Evolutionary conservation across 208 protist genomes (phyloP).

Genomic region (Tritrichomonas foetus): DNA sequence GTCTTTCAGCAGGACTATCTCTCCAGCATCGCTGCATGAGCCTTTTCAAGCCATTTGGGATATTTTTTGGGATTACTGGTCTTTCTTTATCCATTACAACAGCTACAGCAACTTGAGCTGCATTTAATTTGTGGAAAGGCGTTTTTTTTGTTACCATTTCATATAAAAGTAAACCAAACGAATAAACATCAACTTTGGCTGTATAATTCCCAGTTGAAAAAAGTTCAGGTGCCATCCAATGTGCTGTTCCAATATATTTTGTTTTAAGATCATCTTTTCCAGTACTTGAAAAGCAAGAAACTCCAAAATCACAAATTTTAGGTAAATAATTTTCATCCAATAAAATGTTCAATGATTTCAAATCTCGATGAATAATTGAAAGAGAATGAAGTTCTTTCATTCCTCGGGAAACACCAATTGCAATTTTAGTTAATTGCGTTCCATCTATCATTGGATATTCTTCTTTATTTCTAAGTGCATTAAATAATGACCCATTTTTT

Average conservation of each 20-base stretch:
- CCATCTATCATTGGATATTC: background rate
- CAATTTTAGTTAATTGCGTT: background rate
- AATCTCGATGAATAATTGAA: background rate
- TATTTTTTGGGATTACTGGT: background rate
- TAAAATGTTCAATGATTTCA: background rate
- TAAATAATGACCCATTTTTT: background rate
- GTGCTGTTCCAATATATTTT: background rate
- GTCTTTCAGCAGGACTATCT: background rate
- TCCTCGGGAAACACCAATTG: background rate
- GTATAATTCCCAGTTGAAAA: background rate
- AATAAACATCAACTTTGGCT: background rate
- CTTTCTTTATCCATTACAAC: background rate
- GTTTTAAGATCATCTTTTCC: background rate
- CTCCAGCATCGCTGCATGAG: background rate
- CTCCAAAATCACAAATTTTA: background rate
- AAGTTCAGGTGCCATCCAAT: too few relatives aligned
- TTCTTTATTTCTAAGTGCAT: background rate
- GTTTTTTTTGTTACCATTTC: background rate
- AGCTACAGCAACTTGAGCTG: background rate
- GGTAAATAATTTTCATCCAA: background rate
- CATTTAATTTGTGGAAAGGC: background rate
- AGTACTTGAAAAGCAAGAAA: background rate
- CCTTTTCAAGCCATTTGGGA: background rate
- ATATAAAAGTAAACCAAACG: background rate
- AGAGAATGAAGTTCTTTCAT: background rate